Base-by-base conservation (phyloP, 805 yeast species). In the Myxozyma mucilagina region DNA sequence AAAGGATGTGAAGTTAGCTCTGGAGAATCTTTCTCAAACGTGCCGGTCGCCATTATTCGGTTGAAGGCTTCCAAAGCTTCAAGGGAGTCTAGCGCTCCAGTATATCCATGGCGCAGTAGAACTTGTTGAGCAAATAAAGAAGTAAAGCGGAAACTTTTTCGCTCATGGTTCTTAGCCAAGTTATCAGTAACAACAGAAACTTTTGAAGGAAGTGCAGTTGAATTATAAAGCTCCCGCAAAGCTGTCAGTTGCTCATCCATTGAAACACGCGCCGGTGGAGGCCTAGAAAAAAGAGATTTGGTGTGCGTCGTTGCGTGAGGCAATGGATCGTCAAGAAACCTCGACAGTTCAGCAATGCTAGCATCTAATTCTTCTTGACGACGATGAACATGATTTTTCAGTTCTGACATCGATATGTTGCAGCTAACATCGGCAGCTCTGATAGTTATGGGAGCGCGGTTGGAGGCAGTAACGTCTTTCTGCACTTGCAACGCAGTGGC, bases 121-220 rank as follows among this genome's bases (percentile, higher is more conserved):
- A 49, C 50, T 32, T 56, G 60, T 31, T 62, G 66, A 10, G 65
- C 66, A 47, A 56, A 62, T 9, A 35, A 24, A 9, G 66, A 60
- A 7, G 65, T 62, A 43, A 44, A 60, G 29, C 10, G 41, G 36
- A 5, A 11, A 6, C 51, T n/a, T 14, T 10, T 11, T 10, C 35
- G 3, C 20, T 11, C 41, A 9, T 6, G 1, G 32, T n/a, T 18
- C 18, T n/a, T 16, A 3, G 54, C 11, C 1, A 38, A 9, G 18
- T 8, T 32, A 20, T 29, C 36, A 32, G 24, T 13, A 34, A 11
- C 41, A n/a, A 35, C 3, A 39, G 45, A 5, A 18, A 16, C 8
- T 16, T 24, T 16, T 3, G 54, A 49, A 4, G 54, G 47, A 13
- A 24, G 38, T 3, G 45, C 53, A 36, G 53, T 18, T 6, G 54